Conservation (phyloP, 768 basidiomycete species). For the Suillus plorans region DNA sequence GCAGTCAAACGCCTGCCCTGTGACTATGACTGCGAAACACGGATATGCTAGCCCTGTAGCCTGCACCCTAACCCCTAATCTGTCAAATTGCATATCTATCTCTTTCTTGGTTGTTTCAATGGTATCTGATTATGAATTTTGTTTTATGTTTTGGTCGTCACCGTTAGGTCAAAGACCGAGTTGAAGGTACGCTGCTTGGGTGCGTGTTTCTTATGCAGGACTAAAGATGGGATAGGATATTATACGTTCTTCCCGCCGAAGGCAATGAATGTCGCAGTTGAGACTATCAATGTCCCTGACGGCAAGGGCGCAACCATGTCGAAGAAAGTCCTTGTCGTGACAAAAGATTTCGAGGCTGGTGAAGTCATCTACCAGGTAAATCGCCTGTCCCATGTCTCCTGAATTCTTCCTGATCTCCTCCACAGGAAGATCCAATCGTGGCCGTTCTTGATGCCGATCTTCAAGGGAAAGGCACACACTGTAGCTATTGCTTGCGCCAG, state of each 20-base stretch:
- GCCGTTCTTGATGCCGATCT: slow-evolving; percentile 72
- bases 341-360: slow-evolving; percentile 66
- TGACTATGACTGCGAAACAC: slow-evolving; percentile 36
- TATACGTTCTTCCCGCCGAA: slow-evolving; percentile 77
- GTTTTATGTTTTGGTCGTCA: slow-evolving; percentile 23
- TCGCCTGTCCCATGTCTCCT: slow-evolving; percentile 2
- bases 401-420: slow-evolving; percentile 3
- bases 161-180: slow-evolving; percentile 58
- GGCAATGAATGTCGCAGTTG: slow-evolving; percentile 65
- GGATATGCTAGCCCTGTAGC: slow-evolving; percentile 25
- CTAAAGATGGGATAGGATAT: slow-evolving; percentile 54
- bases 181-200: slow-evolving; percentile 66
- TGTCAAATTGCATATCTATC: slow-evolving; percentile 17
- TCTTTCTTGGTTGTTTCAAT: slow-evolving; percentile 19
- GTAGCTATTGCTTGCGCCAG: slow-evolving; percentile 68
- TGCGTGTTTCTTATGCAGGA: slow-evolving; percentile 9
- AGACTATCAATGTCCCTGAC: slow-evolving; percentile 31
- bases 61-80: slow-evolving; percentile 18
- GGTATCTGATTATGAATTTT: slow-evolving; percentile 59
- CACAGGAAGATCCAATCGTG: slow-evolving; percentile 73
- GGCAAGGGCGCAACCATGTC: slow-evolving; percentile 25
- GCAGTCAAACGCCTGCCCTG: slow-evolving; percentile 48
- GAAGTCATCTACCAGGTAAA: slow-evolving; percentile 76
- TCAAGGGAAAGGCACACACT: slow-evolving; percentile 64
- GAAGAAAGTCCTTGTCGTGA: slow-evolving; percentile 59